phyloP scores from a whole-genome alignment of 2,329 filamentous ascomycete genomes.

The Verticillium alfalfae region DNA sequence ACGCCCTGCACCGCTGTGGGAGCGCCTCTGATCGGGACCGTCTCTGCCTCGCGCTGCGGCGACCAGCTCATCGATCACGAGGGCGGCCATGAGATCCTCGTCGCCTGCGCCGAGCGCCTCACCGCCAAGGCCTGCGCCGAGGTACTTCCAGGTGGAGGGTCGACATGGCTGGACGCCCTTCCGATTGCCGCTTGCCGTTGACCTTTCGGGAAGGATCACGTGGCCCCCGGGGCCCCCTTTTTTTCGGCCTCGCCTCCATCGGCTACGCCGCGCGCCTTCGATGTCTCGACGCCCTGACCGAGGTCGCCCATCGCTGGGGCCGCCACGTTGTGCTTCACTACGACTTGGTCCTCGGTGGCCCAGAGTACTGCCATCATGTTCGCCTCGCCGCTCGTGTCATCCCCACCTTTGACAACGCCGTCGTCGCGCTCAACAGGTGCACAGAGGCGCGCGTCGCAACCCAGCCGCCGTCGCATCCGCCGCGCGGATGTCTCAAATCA shows the following conservation, averaged over 20 bases:
- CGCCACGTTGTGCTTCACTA: slow-evolving; percentile 8
- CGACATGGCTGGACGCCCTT: background rate
- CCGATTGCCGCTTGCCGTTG: background rate
- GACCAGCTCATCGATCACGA: slow-evolving; percentile 3
- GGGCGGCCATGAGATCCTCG: slow-evolving; percentile 1
- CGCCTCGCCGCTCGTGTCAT: background rate
- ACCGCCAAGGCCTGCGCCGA: background rate
- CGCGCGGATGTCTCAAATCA: background rate
- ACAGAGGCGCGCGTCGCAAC: background rate
- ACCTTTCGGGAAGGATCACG: background rate
- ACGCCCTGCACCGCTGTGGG: slow-evolving; percentile 2
- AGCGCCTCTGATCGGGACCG: background rate
- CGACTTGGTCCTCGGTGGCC: slow-evolving; percentile 4
- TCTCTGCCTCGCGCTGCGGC: background rate
- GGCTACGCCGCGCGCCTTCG: background rate
- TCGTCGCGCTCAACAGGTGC: background rate
- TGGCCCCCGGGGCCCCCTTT: too few species aligned
- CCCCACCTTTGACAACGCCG: background rate
- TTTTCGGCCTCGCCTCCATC: background rate
- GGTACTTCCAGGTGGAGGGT: background rate
- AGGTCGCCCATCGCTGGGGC: slow-evolving; percentile 2
- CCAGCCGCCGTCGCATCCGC: background rate
- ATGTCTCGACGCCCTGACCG: slow-evolving; percentile 1
- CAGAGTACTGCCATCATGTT: slow-evolving; percentile 9
- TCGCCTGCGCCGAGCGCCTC: slow-evolving; percentile 1